phyloP scores from a whole-genome alignment of 805 yeast species.

The Starmera quercuum region DNA sequence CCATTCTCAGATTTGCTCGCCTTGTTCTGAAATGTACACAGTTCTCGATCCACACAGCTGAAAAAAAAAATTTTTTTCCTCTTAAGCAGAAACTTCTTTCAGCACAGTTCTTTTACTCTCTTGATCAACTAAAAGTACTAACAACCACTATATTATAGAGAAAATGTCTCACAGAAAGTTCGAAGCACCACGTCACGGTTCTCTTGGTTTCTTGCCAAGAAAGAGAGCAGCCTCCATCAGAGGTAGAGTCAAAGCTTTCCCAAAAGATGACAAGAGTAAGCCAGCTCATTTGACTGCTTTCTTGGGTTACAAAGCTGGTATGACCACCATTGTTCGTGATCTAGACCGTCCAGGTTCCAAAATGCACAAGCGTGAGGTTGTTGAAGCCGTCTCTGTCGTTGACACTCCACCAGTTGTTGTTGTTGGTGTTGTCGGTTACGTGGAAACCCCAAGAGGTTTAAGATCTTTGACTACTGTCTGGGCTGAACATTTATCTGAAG shows the following conservation, averaged over 20 bases:
- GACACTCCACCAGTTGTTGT: constrained; percentile 99
- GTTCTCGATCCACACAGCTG: too few species aligned
- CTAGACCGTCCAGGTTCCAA: constrained; percentile 99
- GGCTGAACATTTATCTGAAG: constrained; percentile 99
- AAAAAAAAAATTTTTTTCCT: too few species aligned
- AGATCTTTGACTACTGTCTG: constrained; percentile 99
- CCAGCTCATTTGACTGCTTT: constrained; percentile 98
- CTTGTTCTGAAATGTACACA: too few species aligned
- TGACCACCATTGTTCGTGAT: constrained; percentile 99
- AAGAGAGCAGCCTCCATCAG: constrained; percentile 98
- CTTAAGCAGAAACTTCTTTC: too few species aligned
- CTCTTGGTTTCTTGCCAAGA: constrained; percentile 99
- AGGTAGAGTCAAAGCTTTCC: constrained; percentile 99
- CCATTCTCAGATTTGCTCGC: too few species aligned
- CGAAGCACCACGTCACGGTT: constrained; percentile 99
- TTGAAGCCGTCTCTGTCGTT: constrained; percentile 98
- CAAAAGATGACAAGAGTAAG: constrained; percentile 95
- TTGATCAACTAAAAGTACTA: constrained; percentile 17
- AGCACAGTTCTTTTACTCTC: constrained; percentile 4
- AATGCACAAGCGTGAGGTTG: constrained; percentile 99
- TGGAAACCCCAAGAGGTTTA: constrained; percentile 99
- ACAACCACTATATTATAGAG: too few species aligned
- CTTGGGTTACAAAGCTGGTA: constrained; percentile 99
- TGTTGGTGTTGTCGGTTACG: constrained; percentile 99
- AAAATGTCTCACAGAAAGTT: constrained; percentile 99